phyloP scores from a whole-genome alignment of 345 rosid species.

The Pistacia vera region DNA sequence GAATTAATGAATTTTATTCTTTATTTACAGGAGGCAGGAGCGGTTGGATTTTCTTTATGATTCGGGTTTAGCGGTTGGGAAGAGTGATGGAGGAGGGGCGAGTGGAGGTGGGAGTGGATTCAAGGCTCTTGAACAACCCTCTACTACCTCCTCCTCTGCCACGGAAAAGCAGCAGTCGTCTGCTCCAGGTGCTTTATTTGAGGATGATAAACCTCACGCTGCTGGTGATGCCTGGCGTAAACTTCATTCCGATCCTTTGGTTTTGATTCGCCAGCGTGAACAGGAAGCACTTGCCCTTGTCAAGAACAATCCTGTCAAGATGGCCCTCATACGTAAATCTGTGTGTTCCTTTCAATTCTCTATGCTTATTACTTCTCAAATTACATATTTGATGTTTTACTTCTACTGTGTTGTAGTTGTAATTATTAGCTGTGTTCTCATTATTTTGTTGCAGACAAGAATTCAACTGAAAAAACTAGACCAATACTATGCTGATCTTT shows the following conservation, averaged over 20 bases:
- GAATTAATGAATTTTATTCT: too few relatives aligned
- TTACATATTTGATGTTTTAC: too few relatives aligned
- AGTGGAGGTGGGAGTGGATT: constrained; percentile 39
- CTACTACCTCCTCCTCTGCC: constrained; percentile 26
- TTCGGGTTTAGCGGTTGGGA: constrained; percentile 87
- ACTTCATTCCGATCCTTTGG: constrained; percentile 90
- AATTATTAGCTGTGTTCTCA: constrained; percentile 5
- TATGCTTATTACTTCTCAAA: background rate
- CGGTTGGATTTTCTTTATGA: constrained; percentile 95
- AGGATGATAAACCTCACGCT: constrained; percentile 82
- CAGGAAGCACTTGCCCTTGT: constrained; percentile 94
- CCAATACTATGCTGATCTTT: too few relatives aligned
- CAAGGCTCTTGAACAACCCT: constrained; percentile 65
- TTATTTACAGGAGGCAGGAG: constrained; percentile 75
- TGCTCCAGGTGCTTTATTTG: constrained; percentile 85
- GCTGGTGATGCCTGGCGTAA: constrained; percentile 93
- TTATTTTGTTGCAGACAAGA: too few relatives aligned
- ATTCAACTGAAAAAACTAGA: too few relatives aligned
- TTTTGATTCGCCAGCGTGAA: constrained; percentile 89
- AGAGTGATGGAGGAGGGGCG: constrained; percentile 45
- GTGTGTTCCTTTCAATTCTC: constrained; percentile 36
- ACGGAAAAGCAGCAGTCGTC: constrained; percentile 39
- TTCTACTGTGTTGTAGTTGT: background rate
- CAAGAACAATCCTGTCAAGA: constrained; percentile 93
- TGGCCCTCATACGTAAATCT: constrained; percentile 85